phyloP scores from a whole-genome alignment of 2,329 filamentous ascomycete genomes.

The Verticillium albo-atrum region DNA sequence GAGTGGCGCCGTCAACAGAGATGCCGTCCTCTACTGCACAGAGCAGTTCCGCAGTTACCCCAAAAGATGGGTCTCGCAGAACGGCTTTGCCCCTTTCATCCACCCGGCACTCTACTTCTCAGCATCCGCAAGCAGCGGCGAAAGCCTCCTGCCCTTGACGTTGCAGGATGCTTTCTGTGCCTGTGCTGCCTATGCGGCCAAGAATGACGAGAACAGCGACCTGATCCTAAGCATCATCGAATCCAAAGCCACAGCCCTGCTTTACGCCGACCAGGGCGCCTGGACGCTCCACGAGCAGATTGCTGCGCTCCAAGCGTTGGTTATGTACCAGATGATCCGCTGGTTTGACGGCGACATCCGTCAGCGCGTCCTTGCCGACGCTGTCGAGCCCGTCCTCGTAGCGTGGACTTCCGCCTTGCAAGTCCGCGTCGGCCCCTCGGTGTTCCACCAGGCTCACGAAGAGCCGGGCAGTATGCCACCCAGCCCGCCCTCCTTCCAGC shows the following conservation, averaged over 20 bases:
- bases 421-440: conserved; percentile 6
- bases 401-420: conserved; percentile 13
- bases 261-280: conserved; percentile 9
- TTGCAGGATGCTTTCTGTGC: conserved; percentile 23
- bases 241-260: conserved; percentile 14
- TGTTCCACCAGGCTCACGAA: conserved; percentile 7
- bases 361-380: conserved; percentile 15
- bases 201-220: conserved; percentile 18
- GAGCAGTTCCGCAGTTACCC: conserved; percentile 16
- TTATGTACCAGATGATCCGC: conserved; percentile 18
- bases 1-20: conserved; percentile 5
- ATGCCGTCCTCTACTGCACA: conserved; percentile 11
- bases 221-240: conserved; percentile 18
- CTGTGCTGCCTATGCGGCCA: conserved; percentile 17
- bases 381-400: conserved; percentile 10
- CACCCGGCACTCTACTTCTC: conserved; percentile 19
- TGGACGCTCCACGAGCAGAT: conserved; percentile 15
- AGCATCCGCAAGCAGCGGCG: conserved; percentile 5
- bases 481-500: neutral
- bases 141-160: conserved; percentile 15
- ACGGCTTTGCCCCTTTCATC: conserved; percentile 20
- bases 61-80: conserved; percentile 16
- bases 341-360: conserved; percentile 17
- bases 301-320: conserved; percentile 14
- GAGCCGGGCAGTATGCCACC: neutral